Evolutionary conservation across 257 asterid species (phyloP).

Genomic region (Galeopsis tetrahit): DNA sequence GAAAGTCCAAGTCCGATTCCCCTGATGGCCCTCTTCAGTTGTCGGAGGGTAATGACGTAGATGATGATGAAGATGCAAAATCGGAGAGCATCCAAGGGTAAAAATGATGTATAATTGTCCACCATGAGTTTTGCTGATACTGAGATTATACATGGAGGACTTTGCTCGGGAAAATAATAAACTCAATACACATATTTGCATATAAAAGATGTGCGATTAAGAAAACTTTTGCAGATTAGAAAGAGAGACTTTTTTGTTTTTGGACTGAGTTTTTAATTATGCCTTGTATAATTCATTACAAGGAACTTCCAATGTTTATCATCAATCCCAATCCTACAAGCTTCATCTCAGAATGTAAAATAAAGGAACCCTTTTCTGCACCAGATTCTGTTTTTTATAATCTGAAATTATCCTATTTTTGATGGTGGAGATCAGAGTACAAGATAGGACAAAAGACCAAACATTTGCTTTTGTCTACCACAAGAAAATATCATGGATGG

Average conservation of each 20-base stretch:
- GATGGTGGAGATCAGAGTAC: conserved; percentile 13
- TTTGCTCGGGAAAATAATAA: conserved; percentile 19
- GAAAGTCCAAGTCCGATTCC: conserved; percentile 46
- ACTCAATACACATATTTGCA: conserved; percentile 34
- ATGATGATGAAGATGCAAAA: conserved; percentile 57
- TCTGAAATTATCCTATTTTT: background rate
- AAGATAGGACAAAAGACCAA: conserved; percentile 27
- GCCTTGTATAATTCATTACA: background rate
- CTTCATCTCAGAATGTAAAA: background rate
- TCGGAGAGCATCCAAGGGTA: conserved; percentile 39
- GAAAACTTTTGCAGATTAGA: conserved; percentile 70
- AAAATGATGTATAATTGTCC: conserved; percentile 13
- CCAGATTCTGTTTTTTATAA: conserved; percentile 12
- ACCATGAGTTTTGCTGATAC: conserved; percentile 57
- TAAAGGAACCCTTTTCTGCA: background rate
- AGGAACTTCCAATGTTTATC: background rate
- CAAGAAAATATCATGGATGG: conserved; percentile 22
- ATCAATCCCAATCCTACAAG: background rate
- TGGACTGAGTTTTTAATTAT: conserved; percentile 18
- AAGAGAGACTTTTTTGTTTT: conserved; percentile 22
- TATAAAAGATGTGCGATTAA: conserved; percentile 42
- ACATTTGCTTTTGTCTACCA: conserved; percentile 40
- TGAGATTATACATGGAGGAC: conserved; percentile 32
- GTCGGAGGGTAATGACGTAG: conserved; percentile 40
- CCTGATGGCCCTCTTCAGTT: conserved; percentile 66